These are phyloP conservation scores for Trametes versicolor DNA, from an alignment of 1,284 basidiomycete species.

Conservation along the genomic window DNA sequence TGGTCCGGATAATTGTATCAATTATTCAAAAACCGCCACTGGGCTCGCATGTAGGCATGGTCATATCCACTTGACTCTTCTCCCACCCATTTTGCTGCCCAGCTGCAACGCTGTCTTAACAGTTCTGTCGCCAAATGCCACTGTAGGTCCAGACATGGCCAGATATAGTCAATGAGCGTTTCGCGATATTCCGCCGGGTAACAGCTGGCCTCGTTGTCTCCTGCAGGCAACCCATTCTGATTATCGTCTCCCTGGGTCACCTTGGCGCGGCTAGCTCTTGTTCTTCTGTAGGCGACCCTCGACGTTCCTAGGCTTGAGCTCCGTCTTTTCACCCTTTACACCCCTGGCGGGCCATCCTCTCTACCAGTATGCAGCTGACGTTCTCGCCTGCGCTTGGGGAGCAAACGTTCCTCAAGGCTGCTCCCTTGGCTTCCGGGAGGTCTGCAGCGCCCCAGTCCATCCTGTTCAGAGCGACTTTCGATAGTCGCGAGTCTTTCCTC, in stretches of 20 bases:
- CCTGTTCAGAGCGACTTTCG: constrained; percentile 41
- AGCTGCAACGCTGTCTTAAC: no score
- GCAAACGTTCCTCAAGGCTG: constrained; percentile 25
- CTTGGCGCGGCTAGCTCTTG: constrained; percentile 2
- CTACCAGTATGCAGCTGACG: constrained; percentile 30
- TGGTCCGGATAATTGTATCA: no score
- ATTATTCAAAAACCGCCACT: no score
- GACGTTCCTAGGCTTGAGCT: constrained; percentile 1
- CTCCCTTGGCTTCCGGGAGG: constrained; percentile 28
- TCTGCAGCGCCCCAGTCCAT: constrained; percentile 28
- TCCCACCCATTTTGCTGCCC: no score
- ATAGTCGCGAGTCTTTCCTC: constrained; percentile 36
- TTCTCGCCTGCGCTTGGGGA: constrained; percentile 37
- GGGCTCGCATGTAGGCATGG: no score
- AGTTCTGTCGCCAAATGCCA: no score
- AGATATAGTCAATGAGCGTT: constrained; percentile 5
- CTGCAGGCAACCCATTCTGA: constrained; percentile 19
- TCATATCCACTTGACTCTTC: no score
- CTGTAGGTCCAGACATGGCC: background rate
- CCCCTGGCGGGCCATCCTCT: constrained; percentile 25
- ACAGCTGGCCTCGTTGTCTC: constrained; percentile 24
- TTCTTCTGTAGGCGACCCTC: constrained; percentile 3
- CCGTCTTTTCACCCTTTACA: constrained; percentile 5
- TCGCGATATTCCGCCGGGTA: constrained; percentile 2
- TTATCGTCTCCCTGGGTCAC: background rate